These are phyloP conservation scores for Rhododendron molle DNA, from an alignment of 148 eudicot species.

Conservation along the genomic window DNA sequence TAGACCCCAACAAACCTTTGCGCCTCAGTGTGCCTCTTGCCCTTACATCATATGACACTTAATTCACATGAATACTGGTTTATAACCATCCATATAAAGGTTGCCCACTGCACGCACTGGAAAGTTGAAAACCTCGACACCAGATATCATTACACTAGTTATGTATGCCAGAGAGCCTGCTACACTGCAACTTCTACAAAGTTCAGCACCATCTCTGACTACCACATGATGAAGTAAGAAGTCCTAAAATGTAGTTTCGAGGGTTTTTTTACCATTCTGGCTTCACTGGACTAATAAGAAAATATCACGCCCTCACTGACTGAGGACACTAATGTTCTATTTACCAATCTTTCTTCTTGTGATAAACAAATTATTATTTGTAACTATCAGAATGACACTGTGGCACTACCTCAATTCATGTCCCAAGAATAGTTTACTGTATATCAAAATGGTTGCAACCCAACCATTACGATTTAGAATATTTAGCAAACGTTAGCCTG, in stretches of 20 bases:
- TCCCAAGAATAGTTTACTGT: not conserved
- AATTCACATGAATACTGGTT: not conserved
- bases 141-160: not conserved
- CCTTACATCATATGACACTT: not conserved
- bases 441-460: not conserved
- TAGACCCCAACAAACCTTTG: not conserved
- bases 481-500: not conserved
- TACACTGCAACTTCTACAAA: not conserved
- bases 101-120: not conserved
- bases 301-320: not conserved
- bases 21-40: not conserved
- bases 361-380: not conserved
- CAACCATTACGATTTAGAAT: not conserved
- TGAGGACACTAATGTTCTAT: not conserved
- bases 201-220: not conserved
- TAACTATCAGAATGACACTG: not conserved
- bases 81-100: not conserved
- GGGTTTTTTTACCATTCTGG: not conserved
- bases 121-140: constrained; percentile 3
- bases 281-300: not conserved
- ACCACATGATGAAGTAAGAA: not conserved
- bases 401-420: not conserved
- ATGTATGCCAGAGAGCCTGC: not conserved
- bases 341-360: not conserved
- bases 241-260: not conserved